Percentiles rank a stretch among this genome's conserved stretches.
Conservation (phyloP, 176 grass and related monocot genomes). For the Pharus latifolius region DNA sequence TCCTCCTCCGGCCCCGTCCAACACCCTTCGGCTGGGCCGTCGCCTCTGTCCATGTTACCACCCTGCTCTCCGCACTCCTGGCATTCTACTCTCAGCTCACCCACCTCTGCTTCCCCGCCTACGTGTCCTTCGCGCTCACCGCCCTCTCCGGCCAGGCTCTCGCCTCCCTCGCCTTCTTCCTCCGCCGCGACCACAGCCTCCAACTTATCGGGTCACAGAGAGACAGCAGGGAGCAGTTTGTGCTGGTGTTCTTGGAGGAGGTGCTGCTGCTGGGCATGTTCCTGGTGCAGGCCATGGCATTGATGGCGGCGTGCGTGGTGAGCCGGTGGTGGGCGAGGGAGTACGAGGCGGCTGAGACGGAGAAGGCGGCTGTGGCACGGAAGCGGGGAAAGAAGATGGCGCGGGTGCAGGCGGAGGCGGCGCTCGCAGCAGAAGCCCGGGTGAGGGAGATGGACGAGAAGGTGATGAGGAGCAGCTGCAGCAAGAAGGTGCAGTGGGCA, state of each 20-base stretch:
- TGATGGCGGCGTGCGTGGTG: constrained; percentile 27
- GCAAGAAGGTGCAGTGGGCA: constrained; percentile 23
- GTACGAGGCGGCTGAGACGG: constrained; percentile 34
- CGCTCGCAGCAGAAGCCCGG: constrained; percentile 20
- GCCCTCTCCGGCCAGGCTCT: constrained; percentile 45
- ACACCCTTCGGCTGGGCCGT: constrained; percentile 71
- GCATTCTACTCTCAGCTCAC: constrained; percentile 38
- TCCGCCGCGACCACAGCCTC: constrained; percentile 28
- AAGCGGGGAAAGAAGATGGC: constrained; percentile 49
- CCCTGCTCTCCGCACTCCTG: constrained; percentile 41
- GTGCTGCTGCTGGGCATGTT: constrained; percentile 51
- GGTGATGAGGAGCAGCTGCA: constrained; percentile 15
- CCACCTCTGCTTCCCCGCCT: constrained; percentile 34
- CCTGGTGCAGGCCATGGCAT: constrained; percentile 28
- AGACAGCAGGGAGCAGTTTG: constrained; percentile 52
- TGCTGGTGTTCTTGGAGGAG: constrained; percentile 39
- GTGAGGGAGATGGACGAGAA: constrained; percentile 41
- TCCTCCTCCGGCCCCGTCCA: constrained; percentile 39
- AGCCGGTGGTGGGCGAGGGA: constrained; percentile 37
- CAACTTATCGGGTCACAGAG: constrained; percentile 32
- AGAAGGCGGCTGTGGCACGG: constrained; percentile 28
- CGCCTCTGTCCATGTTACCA: constrained; percentile 38
- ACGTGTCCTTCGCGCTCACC: constrained; percentile 26
- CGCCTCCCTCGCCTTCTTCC: constrained; percentile 34
- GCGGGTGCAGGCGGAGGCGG: constrained; percentile 39